Evolutionary conservation across 306 rosid genomes (phyloP).

Genomic region (Medicago arabica): DNA sequence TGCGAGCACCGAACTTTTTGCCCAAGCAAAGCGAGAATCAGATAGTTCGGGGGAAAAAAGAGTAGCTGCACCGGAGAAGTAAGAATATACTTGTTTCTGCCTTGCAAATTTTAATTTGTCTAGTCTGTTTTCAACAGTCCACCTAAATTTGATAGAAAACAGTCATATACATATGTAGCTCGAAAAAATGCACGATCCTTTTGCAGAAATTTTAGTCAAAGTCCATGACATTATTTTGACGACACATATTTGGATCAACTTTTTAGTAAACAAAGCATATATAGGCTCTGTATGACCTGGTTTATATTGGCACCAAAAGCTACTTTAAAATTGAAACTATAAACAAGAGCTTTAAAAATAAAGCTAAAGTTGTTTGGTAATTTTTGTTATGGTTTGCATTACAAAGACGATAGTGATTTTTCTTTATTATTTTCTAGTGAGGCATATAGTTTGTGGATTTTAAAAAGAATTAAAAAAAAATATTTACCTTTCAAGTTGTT

Average conservation of each 20-base stretch:
- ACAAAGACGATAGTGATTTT: slow-evolving; percentile 1
- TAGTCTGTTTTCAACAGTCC: slow-evolving; percentile 64
- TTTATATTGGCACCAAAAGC: background rate
- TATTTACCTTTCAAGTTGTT: slow-evolving; percentile 60
- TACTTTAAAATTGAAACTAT: background rate
- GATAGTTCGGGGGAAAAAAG: slow-evolving; percentile 61
- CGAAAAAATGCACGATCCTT: background rate
- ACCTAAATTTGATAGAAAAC: slow-evolving; percentile 53
- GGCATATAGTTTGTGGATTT: background rate
- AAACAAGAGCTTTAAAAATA: too few species aligned
- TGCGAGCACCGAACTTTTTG: slow-evolving; percentile 70
- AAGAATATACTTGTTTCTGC: slow-evolving; percentile 72
- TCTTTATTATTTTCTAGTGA: background rate
- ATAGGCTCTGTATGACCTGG: too few species aligned
- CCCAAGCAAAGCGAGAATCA: slow-evolving; percentile 81
- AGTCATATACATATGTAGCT: slow-evolving; percentile 28
- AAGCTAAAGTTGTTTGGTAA: too few species aligned
- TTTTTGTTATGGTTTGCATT: slow-evolving; percentile 2
- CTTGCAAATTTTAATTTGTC: slow-evolving; percentile 81
- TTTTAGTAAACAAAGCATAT: background rate
- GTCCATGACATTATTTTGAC: too few species aligned
- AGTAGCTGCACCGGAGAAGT: slow-evolving; percentile 67
- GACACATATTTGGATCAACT: too few species aligned
- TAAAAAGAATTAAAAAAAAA: background rate
- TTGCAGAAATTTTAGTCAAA: background rate